Evolutionary conservation across 768 basidiomycete species (phyloP), one percentile per base, ranked within the genome.

Genomic region (Phlegmacium glaucopus): DNA sequence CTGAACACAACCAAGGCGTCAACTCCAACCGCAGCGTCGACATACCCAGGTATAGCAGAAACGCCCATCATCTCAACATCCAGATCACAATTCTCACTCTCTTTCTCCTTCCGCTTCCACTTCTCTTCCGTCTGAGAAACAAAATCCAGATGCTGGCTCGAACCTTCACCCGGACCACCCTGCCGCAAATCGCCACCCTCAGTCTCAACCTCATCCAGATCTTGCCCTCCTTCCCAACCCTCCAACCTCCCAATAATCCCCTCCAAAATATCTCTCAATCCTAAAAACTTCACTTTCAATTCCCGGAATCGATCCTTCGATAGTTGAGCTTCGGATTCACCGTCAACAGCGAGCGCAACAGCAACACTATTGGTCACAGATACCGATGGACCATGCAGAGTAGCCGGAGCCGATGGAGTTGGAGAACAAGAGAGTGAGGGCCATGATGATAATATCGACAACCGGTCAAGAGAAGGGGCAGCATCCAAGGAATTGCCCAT

Each of bases 171-270:
- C n/a, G n/a, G n/a, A n/a, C 6, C 34, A 35, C 6, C 38, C 22
- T 11, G n/a, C 37, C 44, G 38, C 13, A 4, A 13, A 34, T 34
- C 18, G 30, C 42, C 29, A n/a, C 36, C 43, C 29, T 11, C 39
- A 11, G 15, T 7, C 18, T 41, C 43, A 3, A 29, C 37, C 1
- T 39, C 32, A 15, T 27, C n/a, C 39, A 12, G 12, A 13, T 13
- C 26, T 18, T 30, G 35, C 30, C 44, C 41, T 10, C 40, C 40
- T 42, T 55, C 57, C 12, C 55, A 38, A 11, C 15, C 39, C 44
- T 47, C 45, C 3, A 58, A 38, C n/a, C 57, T 47, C 15, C 42
- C 54, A 9, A 54, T 45, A 18, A 55, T 55, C 15, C 45, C 48
- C 28, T 28, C 35, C 4, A 55, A 43, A 38, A 53, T 52, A 39